Evolutionary conservation across 2,329 filamentous ascomycete species (phyloP).

Genomic region (Bipolaris gigantea): DNA sequence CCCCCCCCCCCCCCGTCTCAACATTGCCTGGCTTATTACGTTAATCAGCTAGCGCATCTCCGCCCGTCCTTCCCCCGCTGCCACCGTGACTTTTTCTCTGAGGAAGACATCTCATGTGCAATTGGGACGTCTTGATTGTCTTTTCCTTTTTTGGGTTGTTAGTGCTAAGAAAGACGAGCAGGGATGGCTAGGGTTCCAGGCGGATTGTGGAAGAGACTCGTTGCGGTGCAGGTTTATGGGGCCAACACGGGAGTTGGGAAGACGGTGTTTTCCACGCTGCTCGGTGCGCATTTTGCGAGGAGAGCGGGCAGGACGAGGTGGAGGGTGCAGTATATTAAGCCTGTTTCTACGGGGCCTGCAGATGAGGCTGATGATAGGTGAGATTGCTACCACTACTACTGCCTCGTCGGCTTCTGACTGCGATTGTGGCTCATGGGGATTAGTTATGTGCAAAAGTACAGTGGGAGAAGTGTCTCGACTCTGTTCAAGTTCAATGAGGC

Average conservation of each 20-base stretch:
- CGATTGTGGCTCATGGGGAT: not conserved
- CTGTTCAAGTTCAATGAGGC: constrained; percentile 74
- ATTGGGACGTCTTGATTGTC: not conserved
- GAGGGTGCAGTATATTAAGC: constrained; percentile 71
- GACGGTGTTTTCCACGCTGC: constrained; percentile 74
- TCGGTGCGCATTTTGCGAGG: constrained; percentile 60
- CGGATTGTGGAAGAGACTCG: constrained; percentile 68
- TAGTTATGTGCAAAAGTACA: constrained; percentile 66
- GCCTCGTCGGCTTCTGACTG: too few relatives aligned
- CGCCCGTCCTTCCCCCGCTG: not conserved
- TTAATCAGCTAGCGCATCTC: too few relatives aligned
- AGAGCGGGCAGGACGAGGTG: constrained; percentile 22
- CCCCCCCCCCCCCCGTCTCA: too few relatives aligned
- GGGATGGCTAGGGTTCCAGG: constrained; percentile 55
- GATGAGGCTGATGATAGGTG: constrained; percentile 73
- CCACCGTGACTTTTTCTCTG: not conserved
- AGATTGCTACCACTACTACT: too few relatives aligned
- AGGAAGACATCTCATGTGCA: not conserved
- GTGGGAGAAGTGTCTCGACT: constrained; percentile 59
- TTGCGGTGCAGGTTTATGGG: constrained; percentile 75
- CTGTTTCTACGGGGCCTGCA: constrained; percentile 73
- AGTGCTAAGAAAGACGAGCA: not conserved
- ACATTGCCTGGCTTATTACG: too few relatives aligned
- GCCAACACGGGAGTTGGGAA: constrained; percentile 86
- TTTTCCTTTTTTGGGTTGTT: not conserved